Conservation (phyloP, 306 rosid species). For the Lathyrus tuberosus region DNA sequence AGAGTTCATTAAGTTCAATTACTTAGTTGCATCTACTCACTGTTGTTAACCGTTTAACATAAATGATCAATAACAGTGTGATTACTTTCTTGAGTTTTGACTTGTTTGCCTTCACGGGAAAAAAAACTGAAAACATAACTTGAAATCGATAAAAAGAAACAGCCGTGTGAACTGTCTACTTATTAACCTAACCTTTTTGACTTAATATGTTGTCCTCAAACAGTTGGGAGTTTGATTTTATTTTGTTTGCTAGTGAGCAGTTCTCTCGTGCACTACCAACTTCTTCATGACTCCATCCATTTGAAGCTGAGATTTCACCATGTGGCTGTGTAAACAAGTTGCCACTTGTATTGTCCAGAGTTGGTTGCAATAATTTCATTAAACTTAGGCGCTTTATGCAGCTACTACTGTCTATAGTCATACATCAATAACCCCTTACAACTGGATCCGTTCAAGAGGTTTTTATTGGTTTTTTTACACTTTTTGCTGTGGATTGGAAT, state of each 20-base stretch:
- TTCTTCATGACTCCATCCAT: slow-evolving; percentile 39
- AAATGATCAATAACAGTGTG: slow-evolving; percentile 1
- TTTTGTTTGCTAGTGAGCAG: slow-evolving; percentile 28
- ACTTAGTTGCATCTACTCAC: not conserved
- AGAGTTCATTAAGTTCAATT: too few species aligned
- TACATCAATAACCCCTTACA: slow-evolving; percentile 24
- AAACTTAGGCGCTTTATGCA: slow-evolving; percentile 14
- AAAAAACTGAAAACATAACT: slow-evolving; percentile 29
- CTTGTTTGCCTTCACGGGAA: slow-evolving; percentile 49
- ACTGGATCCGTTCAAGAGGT: not conserved
- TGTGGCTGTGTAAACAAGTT: slow-evolving; percentile 43
- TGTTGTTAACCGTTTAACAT: not conserved
- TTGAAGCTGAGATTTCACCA: slow-evolving; percentile 56
- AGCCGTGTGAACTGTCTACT: slow-evolving; percentile 44
- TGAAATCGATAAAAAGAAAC: slow-evolving; percentile 7
- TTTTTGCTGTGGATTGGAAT: not conserved
- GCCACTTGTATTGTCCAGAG: slow-evolving; percentile 39
- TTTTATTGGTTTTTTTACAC: not conserved
- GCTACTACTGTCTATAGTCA: not conserved
- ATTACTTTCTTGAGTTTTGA: slow-evolving; percentile 12
- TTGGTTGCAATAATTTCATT: not conserved
- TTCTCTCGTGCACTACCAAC: slow-evolving; percentile 72
- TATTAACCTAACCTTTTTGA: slow-evolving; percentile 48
- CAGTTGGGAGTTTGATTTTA: slow-evolving; percentile 43
- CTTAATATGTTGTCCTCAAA: slow-evolving; percentile 44